Evolutionary conservation across 352 stramenopile species (phyloP).

Genomic region (Aphanomyces astaci): DNA sequence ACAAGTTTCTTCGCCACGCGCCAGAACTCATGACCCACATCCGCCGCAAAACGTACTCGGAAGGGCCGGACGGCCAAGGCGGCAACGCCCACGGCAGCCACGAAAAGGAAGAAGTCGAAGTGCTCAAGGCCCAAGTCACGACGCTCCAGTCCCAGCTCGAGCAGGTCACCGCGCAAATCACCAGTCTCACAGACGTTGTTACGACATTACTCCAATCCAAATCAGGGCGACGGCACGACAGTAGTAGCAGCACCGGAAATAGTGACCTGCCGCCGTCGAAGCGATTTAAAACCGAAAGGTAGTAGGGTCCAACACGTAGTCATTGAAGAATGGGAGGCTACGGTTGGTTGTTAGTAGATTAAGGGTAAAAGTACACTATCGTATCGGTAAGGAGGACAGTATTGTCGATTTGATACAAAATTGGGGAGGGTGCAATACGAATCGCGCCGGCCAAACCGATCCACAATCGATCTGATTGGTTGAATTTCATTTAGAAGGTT

Average conservation of each 20-base stretch:
- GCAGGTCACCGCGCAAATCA: conserved; percentile 16
- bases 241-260: too few species aligned
- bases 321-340: too few species aligned
- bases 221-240: not conserved
- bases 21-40: conserved; percentile 84
- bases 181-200: conserved; percentile 7
- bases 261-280: not conserved
- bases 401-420: too few species aligned
- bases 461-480: too few species aligned
- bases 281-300: conserved; percentile 8
- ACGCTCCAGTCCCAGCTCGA: conserved; percentile 19
- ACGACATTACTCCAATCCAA: conserved; percentile 15
- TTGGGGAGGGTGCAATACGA: too few species aligned
- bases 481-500: too few species aligned
- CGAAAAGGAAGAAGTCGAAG: conserved; percentile 23
- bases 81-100: not conserved
- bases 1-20: conserved; percentile 82
- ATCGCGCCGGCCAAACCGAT: too few species aligned
- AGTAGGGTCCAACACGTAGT: not conserved
- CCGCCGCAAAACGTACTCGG: conserved; percentile 56
- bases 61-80: not conserved
- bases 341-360: too few species aligned
- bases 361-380: too few species aligned
- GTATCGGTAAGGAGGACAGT: too few species aligned
- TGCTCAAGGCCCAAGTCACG: conserved; percentile 19